These are phyloP conservation scores for Gliomastix tumulicola DNA, from an alignment of 2,329 filamentous ascomycete species.

Conservation along the genomic window DNA sequence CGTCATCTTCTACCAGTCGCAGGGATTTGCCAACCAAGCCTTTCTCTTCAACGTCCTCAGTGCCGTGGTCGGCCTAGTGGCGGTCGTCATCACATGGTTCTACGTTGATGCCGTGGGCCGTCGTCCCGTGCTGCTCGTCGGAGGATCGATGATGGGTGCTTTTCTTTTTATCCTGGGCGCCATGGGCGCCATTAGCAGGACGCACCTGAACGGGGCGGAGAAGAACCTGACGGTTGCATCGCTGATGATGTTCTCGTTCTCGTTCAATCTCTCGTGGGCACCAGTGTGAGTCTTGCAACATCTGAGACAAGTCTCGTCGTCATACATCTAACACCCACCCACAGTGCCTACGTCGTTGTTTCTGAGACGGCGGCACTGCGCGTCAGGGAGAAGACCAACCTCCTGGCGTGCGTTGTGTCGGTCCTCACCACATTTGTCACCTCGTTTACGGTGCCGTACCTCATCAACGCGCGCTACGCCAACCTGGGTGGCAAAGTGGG, in stretches of 20 bases:
- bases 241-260: slow-evolving; percentile 15
- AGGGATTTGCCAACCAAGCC: slow-evolving; percentile 19
- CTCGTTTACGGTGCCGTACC: slow-evolving; percentile 27
- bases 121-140: slow-evolving; percentile 12
- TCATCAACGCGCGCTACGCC: slow-evolving; percentile 24
- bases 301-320: no score
- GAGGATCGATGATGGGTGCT: slow-evolving; percentile 16
- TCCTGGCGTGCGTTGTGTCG: slow-evolving; percentile 17
- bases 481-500: slow-evolving; percentile 24
- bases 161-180: slow-evolving; percentile 26
- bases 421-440: slow-evolving; percentile 21
- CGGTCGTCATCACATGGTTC: slow-evolving; percentile 6
- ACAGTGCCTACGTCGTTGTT: slow-evolving; percentile 16
- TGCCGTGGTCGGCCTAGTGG: slow-evolving; percentile 9
- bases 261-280: slow-evolving; percentile 17
- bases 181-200: slow-evolving; percentile 15
- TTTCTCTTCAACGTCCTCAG: slow-evolving; percentile 12
- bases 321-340: not conserved
- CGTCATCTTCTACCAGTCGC: slow-evolving; percentile 16
- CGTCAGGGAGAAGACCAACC: slow-evolving; percentile 21
- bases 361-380: slow-evolving; percentile 14
- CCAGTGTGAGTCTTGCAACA: slow-evolving; percentile 17
- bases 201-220: slow-evolving; percentile 14
- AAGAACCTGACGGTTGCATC: slow-evolving; percentile 14
- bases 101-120: slow-evolving; percentile 12